Evolutionary conservation across 1,284 basidiomycete genomes (phyloP).

Genomic region (Gomphus bonarii): DNA sequence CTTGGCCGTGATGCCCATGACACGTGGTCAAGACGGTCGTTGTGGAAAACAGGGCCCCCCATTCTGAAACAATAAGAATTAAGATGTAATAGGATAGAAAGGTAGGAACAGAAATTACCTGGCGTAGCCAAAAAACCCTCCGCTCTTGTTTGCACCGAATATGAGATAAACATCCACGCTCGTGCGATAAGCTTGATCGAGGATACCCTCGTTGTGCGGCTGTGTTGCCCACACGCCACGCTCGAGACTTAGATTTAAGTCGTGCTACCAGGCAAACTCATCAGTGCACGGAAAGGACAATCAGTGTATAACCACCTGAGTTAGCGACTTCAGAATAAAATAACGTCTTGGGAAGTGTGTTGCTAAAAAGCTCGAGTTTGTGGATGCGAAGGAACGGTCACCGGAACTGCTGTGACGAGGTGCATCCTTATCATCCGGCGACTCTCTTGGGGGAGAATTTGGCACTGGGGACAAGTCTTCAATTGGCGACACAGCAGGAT

Average conservation of each 20-base stretch:
- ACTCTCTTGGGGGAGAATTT: slow-evolving; percentile 18
- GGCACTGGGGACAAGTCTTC: slow-evolving; percentile 18
- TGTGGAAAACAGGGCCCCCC: slow-evolving; percentile 45
- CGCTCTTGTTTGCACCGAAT: slow-evolving; percentile 87
- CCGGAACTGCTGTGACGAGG: slow-evolving; percentile 20
- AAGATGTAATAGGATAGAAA: background rate
- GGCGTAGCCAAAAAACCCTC: slow-evolving; percentile 85
- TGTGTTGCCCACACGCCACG: slow-evolving; percentile 88
- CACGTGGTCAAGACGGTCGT: slow-evolving; percentile 32
- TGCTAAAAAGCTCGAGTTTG: slow-evolving; percentile 62
- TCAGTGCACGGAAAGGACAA: background rate
- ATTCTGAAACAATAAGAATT: slow-evolving; percentile 33
- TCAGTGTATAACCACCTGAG: slow-evolving; percentile 42
- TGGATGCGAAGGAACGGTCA: slow-evolving; percentile 50
- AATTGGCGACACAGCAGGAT: background rate
- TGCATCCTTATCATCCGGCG: slow-evolving; percentile 16
- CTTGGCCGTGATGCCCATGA: slow-evolving; percentile 45
- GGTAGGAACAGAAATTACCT: slow-evolving; percentile 30
- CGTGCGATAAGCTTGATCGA: slow-evolving; percentile 87
- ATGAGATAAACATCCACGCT: slow-evolving; percentile 80
- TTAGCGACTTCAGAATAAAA: slow-evolving; percentile 88
- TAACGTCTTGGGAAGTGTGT: slow-evolving; percentile 78
- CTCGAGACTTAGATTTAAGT: slow-evolving; percentile 79
- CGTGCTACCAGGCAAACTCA: slow-evolving; percentile 40
- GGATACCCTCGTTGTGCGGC: slow-evolving; percentile 80